These are phyloP conservation scores for Aspergillus bombycis DNA, from an alignment of 2,329 filamentous ascomycete genomes.

Conservation along the genomic window DNA sequence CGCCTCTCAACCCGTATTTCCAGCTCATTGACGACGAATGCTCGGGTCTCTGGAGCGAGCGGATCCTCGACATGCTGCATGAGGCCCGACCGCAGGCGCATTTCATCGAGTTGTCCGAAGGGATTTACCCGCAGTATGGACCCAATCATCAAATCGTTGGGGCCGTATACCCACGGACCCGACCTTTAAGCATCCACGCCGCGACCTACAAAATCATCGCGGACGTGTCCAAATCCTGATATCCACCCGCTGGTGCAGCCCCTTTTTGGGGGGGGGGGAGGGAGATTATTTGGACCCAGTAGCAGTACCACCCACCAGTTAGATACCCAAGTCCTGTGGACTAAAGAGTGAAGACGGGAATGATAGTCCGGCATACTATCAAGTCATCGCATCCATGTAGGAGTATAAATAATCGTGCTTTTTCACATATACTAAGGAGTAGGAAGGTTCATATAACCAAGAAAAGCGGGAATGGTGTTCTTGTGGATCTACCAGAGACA, in stretches of 20 bases:
- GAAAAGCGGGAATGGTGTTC: not conserved
- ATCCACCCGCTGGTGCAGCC: not conserved
- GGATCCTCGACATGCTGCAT: conserved; percentile 64
- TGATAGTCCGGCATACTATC: not conserved
- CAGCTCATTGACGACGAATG: conserved; percentile 63
- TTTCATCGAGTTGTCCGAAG: conserved; percentile 67
- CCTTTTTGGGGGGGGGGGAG: not conserved
- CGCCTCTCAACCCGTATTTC: conserved; percentile 74
- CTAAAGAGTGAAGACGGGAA: not conserved
- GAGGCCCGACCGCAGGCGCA: conserved; percentile 60
- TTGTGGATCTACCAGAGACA: not conserved
- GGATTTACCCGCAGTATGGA: conserved; percentile 54
- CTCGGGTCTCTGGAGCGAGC: conserved; percentile 72
- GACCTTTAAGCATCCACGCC: conserved; percentile 45
- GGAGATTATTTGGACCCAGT: not conserved
- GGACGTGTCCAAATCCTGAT: conserved; percentile 38
- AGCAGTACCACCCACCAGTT: not conserved
- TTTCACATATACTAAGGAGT: conserved; percentile 4
- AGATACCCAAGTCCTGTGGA: conserved; percentile 5
- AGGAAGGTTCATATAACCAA: not conserved
- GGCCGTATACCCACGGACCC: conserved; percentile 41
- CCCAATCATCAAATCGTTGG: conserved; percentile 36
- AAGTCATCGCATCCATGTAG: not conserved
- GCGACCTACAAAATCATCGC: conserved; percentile 45
- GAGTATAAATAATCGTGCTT: conserved; percentile 3